Conservation (phyloP, 352 stramenopile species). For the Globisporangium echinulatum region DNA sequence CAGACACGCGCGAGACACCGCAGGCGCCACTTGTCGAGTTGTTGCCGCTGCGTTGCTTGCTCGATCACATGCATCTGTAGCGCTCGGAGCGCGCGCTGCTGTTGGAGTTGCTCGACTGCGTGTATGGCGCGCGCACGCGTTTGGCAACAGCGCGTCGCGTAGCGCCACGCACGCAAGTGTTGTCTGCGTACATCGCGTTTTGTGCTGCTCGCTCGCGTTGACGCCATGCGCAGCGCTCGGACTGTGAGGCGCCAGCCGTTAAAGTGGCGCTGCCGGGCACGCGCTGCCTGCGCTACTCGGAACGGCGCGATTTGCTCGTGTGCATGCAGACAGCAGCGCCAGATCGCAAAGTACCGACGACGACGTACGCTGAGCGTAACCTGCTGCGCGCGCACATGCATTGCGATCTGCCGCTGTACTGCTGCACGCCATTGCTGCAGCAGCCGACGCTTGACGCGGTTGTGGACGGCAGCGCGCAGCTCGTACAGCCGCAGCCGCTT, state of each 20-base stretch:
- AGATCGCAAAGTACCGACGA: slow-evolving; percentile 10
- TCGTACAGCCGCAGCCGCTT: not conserved
- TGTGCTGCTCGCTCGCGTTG: not conserved
- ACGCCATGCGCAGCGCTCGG: slow-evolving; percentile 15
- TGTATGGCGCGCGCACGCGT: not conserved
- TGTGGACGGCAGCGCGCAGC: not conserved
- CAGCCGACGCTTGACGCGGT: not conserved
- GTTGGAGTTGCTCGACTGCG: not conserved
- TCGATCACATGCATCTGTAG: not conserved
- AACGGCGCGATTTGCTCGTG: slow-evolving; percentile 3
- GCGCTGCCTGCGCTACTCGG: not conserved
- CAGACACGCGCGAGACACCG: slow-evolving; percentile 2
- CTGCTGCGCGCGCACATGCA: not conserved
- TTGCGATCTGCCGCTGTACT: not conserved
- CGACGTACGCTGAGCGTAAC: slow-evolving; percentile 5
- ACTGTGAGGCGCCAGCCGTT: slow-evolving; percentile 14
- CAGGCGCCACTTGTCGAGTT: not conserved
- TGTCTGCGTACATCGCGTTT: not conserved
- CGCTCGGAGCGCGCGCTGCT: not conserved
- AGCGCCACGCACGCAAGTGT: slow-evolving; percentile 5
- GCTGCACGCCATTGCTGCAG: slow-evolving; percentile 1
- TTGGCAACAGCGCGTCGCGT: not conserved
- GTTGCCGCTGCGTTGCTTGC: not conserved
- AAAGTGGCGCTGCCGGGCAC: slow-evolving; percentile 11
- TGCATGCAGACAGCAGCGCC: slow-evolving; percentile 3